These are phyloP conservation scores for Apophysomyces trapeziformis DNA, from an alignment of 371 early-diverging fungal species.

Conservation along the genomic window DNA sequence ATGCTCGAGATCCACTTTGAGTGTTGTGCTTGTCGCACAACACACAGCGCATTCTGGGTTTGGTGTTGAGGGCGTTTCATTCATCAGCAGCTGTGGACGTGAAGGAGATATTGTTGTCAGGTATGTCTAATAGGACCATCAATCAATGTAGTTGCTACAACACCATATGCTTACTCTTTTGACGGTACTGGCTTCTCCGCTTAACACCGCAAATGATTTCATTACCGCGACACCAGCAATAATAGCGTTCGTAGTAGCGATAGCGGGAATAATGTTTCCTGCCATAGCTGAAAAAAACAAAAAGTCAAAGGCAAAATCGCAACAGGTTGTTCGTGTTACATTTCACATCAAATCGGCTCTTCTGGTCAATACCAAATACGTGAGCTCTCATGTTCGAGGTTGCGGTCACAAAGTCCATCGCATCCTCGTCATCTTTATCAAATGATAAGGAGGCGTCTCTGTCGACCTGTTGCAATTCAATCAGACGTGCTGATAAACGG, in stretches of 20 bases:
- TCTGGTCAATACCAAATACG: conserved; percentile 78
- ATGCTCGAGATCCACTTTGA: conserved; percentile 47
- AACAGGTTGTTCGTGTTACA: conserved; percentile 47
- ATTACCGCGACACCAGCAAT: conserved; percentile 96
- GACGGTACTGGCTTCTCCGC: conserved; percentile 54
- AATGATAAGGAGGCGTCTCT: conserved; percentile 66
- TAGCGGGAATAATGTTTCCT: conserved; percentile 99
- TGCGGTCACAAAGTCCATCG: conserved; percentile 91
- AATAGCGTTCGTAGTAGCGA: conserved; percentile 99
- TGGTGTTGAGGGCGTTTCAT: conserved; percentile 57
- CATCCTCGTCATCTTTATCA: conserved; percentile 94
- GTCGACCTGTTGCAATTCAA: conserved; percentile 43
- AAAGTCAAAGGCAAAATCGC: neutral
- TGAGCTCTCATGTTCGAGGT: conserved; percentile 87
- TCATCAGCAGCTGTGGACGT: conserved; percentile 52
- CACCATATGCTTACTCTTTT: conserved; percentile 47
- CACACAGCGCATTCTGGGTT: conserved; percentile 68
- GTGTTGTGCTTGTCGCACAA: conserved; percentile 47
- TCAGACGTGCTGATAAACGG: conserved; percentile 45
- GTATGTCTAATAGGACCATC: conserved; percentile 46
- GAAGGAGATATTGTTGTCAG: conserved; percentile 52
- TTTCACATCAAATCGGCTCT: conserved; percentile 89
- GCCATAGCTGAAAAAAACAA: conserved; percentile 84
- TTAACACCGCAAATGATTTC: conserved; percentile 79
- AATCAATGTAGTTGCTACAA: neutral